These are phyloP conservation scores for Solanum infundibuliforme DNA, from an alignment of 257 asterid species.

Conservation along the genomic window DNA sequence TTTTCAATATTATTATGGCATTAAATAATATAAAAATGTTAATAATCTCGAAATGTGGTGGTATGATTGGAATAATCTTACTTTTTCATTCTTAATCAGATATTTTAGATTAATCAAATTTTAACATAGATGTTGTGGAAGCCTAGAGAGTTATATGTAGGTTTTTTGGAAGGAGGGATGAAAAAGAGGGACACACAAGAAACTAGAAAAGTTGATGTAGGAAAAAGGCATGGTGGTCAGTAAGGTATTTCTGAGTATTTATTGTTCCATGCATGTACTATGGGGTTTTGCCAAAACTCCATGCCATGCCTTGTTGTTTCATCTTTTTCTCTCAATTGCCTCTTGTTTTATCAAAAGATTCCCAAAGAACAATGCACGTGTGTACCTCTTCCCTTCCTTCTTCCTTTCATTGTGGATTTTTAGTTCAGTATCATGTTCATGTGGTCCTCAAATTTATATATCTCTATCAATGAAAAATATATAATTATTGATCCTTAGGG, in stretches of 20 bases:
- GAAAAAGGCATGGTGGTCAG: background rate
- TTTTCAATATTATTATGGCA: background rate
- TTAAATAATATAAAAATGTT: background rate
- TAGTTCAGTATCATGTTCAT: background rate
- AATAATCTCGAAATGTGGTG: background rate
- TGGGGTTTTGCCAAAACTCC: background rate
- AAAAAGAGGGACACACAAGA: background rate
- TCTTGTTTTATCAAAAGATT: background rate
- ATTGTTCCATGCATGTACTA: background rate
- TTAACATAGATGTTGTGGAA: background rate
- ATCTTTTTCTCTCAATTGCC: background rate
- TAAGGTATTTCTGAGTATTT: background rate
- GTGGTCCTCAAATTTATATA: background rate
- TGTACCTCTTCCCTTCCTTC: background rate
- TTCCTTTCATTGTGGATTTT: background rate
- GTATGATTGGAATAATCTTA: background rate
- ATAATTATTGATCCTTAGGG: background rate
- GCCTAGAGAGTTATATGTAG: background rate
- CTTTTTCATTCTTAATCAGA: background rate
- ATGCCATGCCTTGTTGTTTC: background rate
- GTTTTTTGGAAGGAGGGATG: background rate
- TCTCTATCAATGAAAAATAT: background rate
- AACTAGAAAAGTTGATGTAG: background rate
- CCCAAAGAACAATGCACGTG: conserved; percentile 3
- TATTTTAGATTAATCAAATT: background rate